Evolutionary conservation across 257 asterid species (phyloP).

Genomic region (Petunia secreta): DNA sequence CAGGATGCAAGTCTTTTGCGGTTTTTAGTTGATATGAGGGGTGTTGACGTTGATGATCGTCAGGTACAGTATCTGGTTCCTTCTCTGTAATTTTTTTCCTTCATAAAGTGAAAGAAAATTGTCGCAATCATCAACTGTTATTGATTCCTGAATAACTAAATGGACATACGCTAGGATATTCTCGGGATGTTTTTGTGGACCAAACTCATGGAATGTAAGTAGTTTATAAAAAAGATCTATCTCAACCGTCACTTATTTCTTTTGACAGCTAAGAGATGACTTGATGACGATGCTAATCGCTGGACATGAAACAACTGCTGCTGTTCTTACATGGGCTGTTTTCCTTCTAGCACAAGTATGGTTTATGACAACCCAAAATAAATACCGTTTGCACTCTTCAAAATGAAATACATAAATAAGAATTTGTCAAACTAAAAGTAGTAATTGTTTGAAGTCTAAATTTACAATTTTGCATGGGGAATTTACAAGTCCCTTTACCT

Average conservation of each 20-base stretch:
- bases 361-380: neutral
- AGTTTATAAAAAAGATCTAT: neutral
- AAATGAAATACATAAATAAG: slow-evolving; percentile 14
- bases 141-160: slow-evolving; percentile 12
- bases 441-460: neutral
- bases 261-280: slow-evolving; percentile 87
- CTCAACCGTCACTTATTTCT: slow-evolving; percentile 25
- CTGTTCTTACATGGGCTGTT: slow-evolving; percentile 96
- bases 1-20: slow-evolving; percentile 99
- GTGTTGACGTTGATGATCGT: slow-evolving; percentile 94
- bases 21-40: slow-evolving; percentile 97
- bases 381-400: slow-evolving; percentile 13
- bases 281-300: slow-evolving; percentile 99
- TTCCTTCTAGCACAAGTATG: slow-evolving; percentile 91
- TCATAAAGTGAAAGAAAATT: neutral
- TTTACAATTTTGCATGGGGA: neutral
- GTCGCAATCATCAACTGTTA: slow-evolving; percentile 1
- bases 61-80: slow-evolving; percentile 61
- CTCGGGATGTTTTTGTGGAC: slow-evolving; percentile 7
- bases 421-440: neutral
- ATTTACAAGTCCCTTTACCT: neutral
- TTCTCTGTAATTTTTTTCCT: slow-evolving; percentile 23
- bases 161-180: slow-evolving; percentile 1
- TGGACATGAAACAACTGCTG: slow-evolving; percentile 99
- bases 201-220: neutral